phyloP scores from a whole-genome alignment of 2,329 filamentous ascomycete genomes.

The Fusarium proliferatum region DNA sequence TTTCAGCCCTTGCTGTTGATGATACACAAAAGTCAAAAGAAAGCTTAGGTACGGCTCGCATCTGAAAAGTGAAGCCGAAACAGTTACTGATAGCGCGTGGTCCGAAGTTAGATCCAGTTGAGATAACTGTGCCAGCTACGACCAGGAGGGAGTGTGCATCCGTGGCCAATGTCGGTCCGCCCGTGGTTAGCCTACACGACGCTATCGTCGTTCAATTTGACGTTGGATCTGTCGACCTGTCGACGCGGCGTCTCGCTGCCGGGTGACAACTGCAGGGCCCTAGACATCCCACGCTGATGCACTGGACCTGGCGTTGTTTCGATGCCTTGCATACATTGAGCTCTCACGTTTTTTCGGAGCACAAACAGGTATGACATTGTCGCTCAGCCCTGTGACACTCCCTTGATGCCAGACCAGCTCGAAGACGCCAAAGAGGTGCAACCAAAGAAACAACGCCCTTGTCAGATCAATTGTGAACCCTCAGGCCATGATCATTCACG shows the following conservation, averaged over 20 bases:
- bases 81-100: constrained; percentile 7
- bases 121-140: constrained; percentile 1
- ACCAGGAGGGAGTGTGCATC: constrained; percentile 41
- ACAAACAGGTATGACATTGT: background rate
- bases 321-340: constrained; percentile 17
- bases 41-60: constrained; percentile 14
- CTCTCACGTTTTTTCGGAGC: background rate
- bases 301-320: constrained; percentile 14
- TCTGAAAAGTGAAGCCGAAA: background rate
- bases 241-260: background rate
- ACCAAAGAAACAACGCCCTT: constrained; percentile 9
- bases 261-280: constrained; percentile 21
- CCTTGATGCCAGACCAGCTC: background rate
- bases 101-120: constrained; percentile 18
- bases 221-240: constrained; percentile 20
- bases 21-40: constrained; percentile 6
- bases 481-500: constrained; percentile 1
- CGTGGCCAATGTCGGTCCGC: constrained; percentile 9
- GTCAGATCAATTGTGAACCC: background rate
- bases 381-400: background rate
- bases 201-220: constrained; percentile 28
- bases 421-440: constrained; percentile 11
- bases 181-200: background rate
- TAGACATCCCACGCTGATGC: background rate
- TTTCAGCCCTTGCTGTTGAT: background rate